Evolutionary conservation across 352 stramenopile genomes (phyloP).

Genomic region (Globisporangium paroecandrum): DNA sequence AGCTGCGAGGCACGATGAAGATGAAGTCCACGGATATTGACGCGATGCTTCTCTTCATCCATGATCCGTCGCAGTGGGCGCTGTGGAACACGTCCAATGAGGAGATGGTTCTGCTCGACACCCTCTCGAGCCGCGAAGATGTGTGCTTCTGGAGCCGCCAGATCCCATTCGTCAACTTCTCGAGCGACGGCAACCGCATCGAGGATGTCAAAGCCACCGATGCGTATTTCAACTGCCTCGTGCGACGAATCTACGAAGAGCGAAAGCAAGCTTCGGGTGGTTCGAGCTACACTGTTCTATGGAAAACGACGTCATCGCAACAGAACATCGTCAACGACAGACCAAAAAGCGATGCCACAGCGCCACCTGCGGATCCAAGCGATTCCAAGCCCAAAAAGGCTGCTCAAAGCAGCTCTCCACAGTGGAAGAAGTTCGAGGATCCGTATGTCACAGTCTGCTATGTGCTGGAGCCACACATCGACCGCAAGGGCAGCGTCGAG

Average conservation of each 20-base stretch:
- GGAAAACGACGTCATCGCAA: slow-evolving; percentile 37
- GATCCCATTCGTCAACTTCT: slow-evolving; percentile 29
- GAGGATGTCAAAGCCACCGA: slow-evolving; percentile 17
- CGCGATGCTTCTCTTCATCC: slow-evolving; percentile 20
- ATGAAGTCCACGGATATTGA: slow-evolving; percentile 22
- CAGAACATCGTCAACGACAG: slow-evolving; percentile 15
- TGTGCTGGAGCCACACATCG: slow-evolving; percentile 26
- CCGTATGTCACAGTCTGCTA: slow-evolving; percentile 29
- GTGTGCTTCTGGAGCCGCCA: slow-evolving; percentile 37
- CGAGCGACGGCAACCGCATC: slow-evolving; percentile 18
- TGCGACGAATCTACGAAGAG: slow-evolving; percentile 30
- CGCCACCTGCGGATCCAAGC: not conserved
- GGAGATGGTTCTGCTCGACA: slow-evolving; percentile 26
- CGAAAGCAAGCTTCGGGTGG: slow-evolving; percentile 1
- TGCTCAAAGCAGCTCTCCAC: not conserved
- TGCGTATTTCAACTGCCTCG: slow-evolving; percentile 26
- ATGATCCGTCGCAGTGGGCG: slow-evolving; percentile 19
- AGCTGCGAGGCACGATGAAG: slow-evolving; percentile 24
- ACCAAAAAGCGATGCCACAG: not conserved
- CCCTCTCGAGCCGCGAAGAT: slow-evolving; percentile 27
- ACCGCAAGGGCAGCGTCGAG: slow-evolving; percentile 8
- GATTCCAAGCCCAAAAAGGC: not conserved
- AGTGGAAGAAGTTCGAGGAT: slow-evolving; percentile 35
- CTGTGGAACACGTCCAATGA: slow-evolving; percentile 22
- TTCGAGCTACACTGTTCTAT: slow-evolving; percentile 28